phyloP scores from a whole-genome alignment of 345 rosid species.

The Lumnitzera racemosa region DNA sequence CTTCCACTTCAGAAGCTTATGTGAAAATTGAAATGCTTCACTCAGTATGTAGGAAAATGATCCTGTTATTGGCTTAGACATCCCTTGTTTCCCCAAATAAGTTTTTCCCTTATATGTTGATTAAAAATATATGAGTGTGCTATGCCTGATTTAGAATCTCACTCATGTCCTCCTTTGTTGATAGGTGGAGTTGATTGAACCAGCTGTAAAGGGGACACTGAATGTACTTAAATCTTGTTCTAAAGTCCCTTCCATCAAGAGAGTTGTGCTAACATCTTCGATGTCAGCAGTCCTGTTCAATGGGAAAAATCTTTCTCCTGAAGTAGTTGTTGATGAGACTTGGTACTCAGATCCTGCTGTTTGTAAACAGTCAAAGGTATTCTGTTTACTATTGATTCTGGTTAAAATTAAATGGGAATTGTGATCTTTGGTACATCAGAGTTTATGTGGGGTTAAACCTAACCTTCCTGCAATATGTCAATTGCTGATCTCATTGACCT shows the following conservation, averaged over 20 bases:
- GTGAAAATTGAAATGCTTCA: too few species aligned
- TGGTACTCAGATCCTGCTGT: constrained; percentile 35
- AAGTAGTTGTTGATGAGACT: constrained; percentile 35
- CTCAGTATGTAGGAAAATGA: too few species aligned
- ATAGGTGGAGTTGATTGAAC: constrained; percentile 31
- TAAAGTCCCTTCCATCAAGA: constrained; percentile 30
- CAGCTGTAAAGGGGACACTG: constrained; percentile 43
- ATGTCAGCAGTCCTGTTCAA: constrained; percentile 21
- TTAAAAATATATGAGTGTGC: too few species aligned
- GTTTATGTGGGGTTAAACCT: background rate
- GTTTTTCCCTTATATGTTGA: too few species aligned
- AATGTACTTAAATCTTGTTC: constrained; percentile 40
- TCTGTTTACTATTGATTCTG: background rate
- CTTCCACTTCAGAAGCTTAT: too few species aligned
- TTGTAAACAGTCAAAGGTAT: constrained; percentile 20
- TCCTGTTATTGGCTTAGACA: too few species aligned
- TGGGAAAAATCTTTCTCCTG: constrained; percentile 20
- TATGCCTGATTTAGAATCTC: too few species aligned
- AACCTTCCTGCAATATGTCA: too few species aligned
- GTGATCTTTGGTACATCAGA: background rate
- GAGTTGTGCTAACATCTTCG: constrained; percentile 50
- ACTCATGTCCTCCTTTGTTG: too few species aligned
- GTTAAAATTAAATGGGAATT: background rate
- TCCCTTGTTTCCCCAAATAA: too few species aligned
- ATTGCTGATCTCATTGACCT: too few species aligned